Percentiles rank a stretch among this genome's conserved stretches.
These are phyloP conservation scores for Tylopilus sp. DNA, from an alignment of 1,284 basidiomycete genomes.

Conservation along the genomic window DNA sequence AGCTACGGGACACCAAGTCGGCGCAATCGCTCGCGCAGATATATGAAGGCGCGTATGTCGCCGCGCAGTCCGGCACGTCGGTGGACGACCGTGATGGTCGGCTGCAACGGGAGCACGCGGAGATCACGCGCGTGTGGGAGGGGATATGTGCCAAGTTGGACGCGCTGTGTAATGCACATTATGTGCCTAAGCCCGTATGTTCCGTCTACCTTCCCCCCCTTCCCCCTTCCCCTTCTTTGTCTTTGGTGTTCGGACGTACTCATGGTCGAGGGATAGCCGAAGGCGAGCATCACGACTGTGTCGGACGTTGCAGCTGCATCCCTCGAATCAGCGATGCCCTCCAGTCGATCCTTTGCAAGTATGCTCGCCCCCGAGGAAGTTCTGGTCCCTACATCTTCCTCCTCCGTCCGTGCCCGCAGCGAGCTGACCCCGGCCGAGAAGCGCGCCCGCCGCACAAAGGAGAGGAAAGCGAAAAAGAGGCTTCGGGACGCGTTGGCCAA, in stretches of 20 bases:
- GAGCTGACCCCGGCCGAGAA: slow-evolving; percentile 90
- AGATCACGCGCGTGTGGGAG: slow-evolving; percentile 82
- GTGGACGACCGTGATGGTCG: slow-evolving; percentile 85
- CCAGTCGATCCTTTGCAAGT: slow-evolving; percentile 68
- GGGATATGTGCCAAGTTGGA: slow-evolving; percentile 88
- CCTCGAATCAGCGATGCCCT: slow-evolving; percentile 89
- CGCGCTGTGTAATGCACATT: slow-evolving; percentile 92
- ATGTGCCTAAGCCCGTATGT: slow-evolving; percentile 85
- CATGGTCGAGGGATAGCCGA: slow-evolving; percentile 58
- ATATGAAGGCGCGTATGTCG: slow-evolving; percentile 91
- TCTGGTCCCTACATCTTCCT: slow-evolving; percentile 55
- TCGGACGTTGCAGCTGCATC: slow-evolving; percentile 83
- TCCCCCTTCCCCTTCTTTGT: not conserved
- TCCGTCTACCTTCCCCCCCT: not conserved
- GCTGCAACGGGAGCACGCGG: slow-evolving; percentile 84
- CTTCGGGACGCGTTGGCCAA: slow-evolving; percentile 67
- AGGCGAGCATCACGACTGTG: slow-evolving; percentile 83
- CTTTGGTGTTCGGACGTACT: not conserved
- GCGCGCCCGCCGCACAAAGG: slow-evolving; percentile 64
- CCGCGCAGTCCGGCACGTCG: slow-evolving; percentile 51
- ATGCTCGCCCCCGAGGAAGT: slow-evolving; percentile 96
- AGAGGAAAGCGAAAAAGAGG: slow-evolving; percentile 73
- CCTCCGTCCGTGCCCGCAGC: slow-evolving; percentile 58
- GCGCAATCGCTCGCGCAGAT: slow-evolving; percentile 91
- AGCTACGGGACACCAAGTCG: slow-evolving; percentile 87